Conservation (phyloP, 805 yeast species). For the Suhomyces sp. region DNA sequence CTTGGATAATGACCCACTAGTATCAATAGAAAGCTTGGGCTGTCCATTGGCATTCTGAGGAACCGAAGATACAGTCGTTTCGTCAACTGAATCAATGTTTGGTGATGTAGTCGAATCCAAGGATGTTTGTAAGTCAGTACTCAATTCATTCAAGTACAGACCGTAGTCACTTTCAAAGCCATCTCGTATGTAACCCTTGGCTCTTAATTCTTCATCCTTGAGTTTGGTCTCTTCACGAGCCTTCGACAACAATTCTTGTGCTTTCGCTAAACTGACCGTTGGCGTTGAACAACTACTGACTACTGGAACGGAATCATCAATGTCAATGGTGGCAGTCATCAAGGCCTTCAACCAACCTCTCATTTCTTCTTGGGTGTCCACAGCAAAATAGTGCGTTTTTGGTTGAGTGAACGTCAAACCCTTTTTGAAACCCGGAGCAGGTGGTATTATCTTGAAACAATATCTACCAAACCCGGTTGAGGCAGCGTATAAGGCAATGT, state of each 20-base stretch:
- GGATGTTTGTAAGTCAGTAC: constrained; percentile 20
- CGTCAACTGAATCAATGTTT: constrained; percentile 28
- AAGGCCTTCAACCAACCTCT: constrained; percentile 92
- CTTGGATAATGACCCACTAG: constrained; percentile 18
- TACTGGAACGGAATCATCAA: constrained; percentile 90
- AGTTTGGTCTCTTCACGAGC: constrained; percentile 72
- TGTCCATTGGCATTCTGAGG: constrained; percentile 8
- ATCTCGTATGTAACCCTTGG: constrained; percentile 35
- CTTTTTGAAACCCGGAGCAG: constrained; percentile 94
- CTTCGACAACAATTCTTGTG: constrained; percentile 79
- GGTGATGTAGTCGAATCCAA: constrained; percentile 31
- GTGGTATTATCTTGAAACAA: constrained; percentile 91
- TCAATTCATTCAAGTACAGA: constrained; percentile 9
- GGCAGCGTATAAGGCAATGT: constrained; percentile 85
- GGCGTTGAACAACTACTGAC: constrained; percentile 92
- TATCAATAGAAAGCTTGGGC: constrained; percentile 35
- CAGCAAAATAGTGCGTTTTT: constrained; percentile 93
- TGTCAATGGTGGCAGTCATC: constrained; percentile 93
- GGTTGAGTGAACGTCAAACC: constrained; percentile 97
- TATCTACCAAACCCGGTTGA: constrained; percentile 91
- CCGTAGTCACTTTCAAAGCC: constrained; percentile 19
- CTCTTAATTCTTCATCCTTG: constrained; percentile 50
- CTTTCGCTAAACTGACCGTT: constrained; percentile 83
- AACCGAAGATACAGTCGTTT: constrained; percentile 28
- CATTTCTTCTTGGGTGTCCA: constrained; percentile 88